Base-by-base conservation (phyloP, 2,329 filamentous ascomycete genomes). In the Aspergillus fructus region DNA sequence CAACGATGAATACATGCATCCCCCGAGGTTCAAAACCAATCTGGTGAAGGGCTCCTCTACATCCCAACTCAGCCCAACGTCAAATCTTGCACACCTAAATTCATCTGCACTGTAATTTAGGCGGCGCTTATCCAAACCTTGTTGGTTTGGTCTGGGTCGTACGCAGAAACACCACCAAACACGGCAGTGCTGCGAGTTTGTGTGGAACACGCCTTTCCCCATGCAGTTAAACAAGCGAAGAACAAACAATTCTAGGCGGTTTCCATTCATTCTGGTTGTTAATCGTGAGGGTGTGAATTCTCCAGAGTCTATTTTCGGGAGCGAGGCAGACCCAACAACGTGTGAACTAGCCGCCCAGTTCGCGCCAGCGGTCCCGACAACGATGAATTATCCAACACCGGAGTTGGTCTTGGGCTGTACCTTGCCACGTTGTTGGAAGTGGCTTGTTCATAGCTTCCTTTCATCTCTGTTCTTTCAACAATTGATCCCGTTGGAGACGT, bases 111-210 rank as follows among this genome's bases (percentile, higher is more conserved):
- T 53, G 50, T 46, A 58, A 58, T 58, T 46, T 58, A 46, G 50
- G 19, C 50, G 55, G 55, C 55, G 55, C 55, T 58, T 58, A 27
- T 49, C 39, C 54, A 46, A 53, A 58, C 55, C 40, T 43, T 58
- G 55, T 54, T 58, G 50, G 55, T 58, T 58, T 53, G 47, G 48
- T 53, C 45, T 49, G 37, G 27, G 40, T 50, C 40, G 49, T 19
- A 51, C 34, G n/a, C 34, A 24, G n/a, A 34, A 15, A 23, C 49
- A 45, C 23, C 37, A 42, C 19, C 17, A 21, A 43, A 46, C 21
- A 46, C 19, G 41, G 53, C 47, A 19, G 33, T 46, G 49, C 42
- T 47, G 55, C 41, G 48, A 27, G 24, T 21, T 45, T 24, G 34
- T 24, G 8, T 17, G 8, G 39, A n/a, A 42, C 34, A 12, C 37